Conservation (phyloP, 805 yeast species). For the Phaffomyces antillensis region DNA sequence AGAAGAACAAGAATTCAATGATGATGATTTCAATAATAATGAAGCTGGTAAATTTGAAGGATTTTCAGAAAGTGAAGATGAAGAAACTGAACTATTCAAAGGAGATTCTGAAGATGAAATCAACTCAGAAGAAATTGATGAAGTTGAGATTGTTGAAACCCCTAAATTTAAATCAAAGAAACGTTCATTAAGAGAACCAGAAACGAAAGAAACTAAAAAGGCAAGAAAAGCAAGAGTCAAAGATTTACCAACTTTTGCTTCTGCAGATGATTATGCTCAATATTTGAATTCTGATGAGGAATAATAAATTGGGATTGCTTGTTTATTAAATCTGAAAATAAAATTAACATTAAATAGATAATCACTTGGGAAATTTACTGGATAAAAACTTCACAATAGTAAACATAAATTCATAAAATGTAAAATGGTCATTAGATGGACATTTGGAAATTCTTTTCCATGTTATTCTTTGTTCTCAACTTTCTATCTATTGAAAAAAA, state of each 20-base stretch:
- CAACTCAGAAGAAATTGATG: slow-evolving; percentile 21
- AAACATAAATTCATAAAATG: too few species aligned
- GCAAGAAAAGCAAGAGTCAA: slow-evolving; percentile 51
- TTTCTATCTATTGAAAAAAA: too few species aligned
- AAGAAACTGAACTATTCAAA: slow-evolving; percentile 30
- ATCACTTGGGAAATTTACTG: too few species aligned
- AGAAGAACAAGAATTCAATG: slow-evolving; percentile 22
- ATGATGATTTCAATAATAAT: slow-evolving; percentile 14
- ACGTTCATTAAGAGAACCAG: slow-evolving; percentile 22
- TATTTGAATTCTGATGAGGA: slow-evolving; percentile 57
- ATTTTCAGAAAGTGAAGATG: slow-evolving; percentile 31
- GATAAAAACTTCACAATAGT: too few species aligned
- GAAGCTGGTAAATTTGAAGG: slow-evolving; percentile 10
- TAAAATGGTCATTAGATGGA: too few species aligned
- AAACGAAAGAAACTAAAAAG: slow-evolving; percentile 17
- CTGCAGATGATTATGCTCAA: slow-evolving; percentile 80
- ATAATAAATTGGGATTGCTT: slow-evolving; percentile 25
- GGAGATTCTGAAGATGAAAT: slow-evolving; percentile 32
- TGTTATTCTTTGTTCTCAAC: too few species aligned
- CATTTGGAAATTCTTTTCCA: too few species aligned
- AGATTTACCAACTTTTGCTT: slow-evolving; percentile 77
- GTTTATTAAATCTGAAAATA: neutral
- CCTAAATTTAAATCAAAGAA: slow-evolving; percentile 22
- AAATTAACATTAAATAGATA: neutral
- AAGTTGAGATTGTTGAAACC: slow-evolving; percentile 22